These are phyloP conservation scores for Giardia duodenalis DNA, from an alignment of 208 protist genomes.

Conservation along the genomic window DNA sequence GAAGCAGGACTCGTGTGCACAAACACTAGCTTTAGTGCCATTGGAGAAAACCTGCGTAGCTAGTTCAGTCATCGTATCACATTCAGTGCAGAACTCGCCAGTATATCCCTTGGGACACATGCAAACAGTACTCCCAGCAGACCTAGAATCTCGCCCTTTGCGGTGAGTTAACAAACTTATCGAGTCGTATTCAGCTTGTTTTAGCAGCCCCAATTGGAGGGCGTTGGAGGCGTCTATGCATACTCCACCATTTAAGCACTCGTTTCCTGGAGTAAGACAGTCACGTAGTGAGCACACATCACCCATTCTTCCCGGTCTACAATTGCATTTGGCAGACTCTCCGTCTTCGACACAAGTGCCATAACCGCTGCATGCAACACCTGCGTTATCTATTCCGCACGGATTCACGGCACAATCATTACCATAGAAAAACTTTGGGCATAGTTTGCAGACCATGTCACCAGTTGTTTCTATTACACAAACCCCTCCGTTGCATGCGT, in stretches of 20 bases:
- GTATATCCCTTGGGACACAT: not conserved
- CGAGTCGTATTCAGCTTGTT: too few relatives aligned
- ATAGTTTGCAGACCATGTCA: not conserved
- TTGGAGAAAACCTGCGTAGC: not conserved
- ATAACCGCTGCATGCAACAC: not conserved
- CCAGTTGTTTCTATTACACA: not conserved
- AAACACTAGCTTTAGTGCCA: not conserved
- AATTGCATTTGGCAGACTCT: not conserved
- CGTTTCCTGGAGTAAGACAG: not conserved
- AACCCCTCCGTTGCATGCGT: not conserved
- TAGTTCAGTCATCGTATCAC: not conserved
- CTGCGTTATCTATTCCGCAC: not conserved
- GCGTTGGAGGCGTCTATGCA: not conserved
- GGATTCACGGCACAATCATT: not conserved
- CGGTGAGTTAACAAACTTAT: too few relatives aligned
- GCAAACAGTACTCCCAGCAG: not conserved
- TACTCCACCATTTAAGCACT: not conserved
- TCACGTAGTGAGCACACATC: not conserved
- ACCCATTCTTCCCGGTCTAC: not conserved
- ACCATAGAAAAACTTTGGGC: not conserved
- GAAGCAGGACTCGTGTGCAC: not conserved
- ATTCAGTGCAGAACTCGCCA: not conserved
- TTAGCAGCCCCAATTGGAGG: too few relatives aligned
- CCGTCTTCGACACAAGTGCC: not conserved
- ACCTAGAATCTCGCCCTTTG: too few relatives aligned